These are phyloP conservation scores for Liriodendron chinense DNA, from an alignment of 164 flowering plant species.

Conservation along the genomic window DNA sequence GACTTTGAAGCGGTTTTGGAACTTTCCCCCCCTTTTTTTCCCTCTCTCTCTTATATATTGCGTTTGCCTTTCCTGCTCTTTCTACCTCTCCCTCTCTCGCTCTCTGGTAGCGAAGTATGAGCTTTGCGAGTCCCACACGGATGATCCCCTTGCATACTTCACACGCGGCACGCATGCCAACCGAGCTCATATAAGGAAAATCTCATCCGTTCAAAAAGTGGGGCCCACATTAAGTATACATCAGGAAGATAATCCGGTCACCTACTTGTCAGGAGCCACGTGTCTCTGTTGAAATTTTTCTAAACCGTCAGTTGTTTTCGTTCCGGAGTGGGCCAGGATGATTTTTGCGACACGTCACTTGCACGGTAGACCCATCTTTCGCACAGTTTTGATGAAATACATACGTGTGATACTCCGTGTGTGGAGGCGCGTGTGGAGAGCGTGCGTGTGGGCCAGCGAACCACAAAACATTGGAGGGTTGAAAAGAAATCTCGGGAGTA, in stretches of 20 bases:
- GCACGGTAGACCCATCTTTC: neutral
- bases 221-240: too few species aligned
- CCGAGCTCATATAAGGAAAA: neutral
- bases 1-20: slow-evolving; percentile 15
- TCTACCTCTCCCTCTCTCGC: neutral
- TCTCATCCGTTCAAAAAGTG: neutral
- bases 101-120: neutral
- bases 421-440: neutral
- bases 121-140: neutral
- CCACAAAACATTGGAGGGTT: neutral
- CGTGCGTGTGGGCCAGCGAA: neutral
- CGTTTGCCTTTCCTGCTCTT: neutral
- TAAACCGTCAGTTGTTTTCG: neutral
- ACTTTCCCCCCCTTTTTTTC: slow-evolving; percentile 2
- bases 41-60: neutral
- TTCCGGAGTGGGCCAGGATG: neutral
- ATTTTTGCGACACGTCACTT: neutral
- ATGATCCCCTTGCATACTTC: neutral
- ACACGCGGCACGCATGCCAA: neutral
- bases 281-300: too few species aligned
- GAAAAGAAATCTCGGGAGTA: neutral
- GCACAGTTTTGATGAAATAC: too few species aligned
- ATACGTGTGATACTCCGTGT: too few species aligned
- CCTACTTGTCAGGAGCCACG: too few species aligned
- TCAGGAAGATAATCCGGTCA: too few species aligned